These are phyloP conservation scores for Metrosideros polymorpha DNA, from an alignment of 441 rosid species.

Conservation along the genomic window DNA sequence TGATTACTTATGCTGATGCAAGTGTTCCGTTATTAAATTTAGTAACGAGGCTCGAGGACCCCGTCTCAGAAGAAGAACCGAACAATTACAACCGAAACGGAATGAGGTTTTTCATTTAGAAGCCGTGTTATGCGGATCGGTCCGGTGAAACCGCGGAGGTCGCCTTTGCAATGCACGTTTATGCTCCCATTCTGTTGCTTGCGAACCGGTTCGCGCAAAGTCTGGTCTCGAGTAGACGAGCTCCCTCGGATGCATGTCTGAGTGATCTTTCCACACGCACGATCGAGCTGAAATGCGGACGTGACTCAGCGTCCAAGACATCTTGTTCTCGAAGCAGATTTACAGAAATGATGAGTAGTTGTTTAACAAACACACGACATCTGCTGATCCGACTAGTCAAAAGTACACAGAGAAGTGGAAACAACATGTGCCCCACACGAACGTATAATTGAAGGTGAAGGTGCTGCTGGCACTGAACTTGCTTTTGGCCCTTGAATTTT, in stretches of 20 bases:
- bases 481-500: neutral
- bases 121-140: neutral
- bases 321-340: neutral
- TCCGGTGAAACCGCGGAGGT: neutral
- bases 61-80: neutral
- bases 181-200: neutral
- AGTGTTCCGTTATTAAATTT: neutral
- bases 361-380: neutral
- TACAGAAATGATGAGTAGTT: neutral
- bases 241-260: neutral
- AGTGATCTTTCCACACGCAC: neutral
- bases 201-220: neutral
- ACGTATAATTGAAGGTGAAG: neutral
- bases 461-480: neutral
- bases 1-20: neutral
- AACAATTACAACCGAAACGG: neutral
- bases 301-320: neutral
- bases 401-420: neutral
- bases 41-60: neutral
- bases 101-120: neutral
- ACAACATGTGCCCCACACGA: neutral
- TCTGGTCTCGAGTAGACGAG: neutral
- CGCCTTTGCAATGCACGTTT: neutral
- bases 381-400: neutral
- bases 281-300: neutral